Conservation (phyloP, 2,329 filamentous ascomycete species). For the Hypoxylon sp. region DNA sequence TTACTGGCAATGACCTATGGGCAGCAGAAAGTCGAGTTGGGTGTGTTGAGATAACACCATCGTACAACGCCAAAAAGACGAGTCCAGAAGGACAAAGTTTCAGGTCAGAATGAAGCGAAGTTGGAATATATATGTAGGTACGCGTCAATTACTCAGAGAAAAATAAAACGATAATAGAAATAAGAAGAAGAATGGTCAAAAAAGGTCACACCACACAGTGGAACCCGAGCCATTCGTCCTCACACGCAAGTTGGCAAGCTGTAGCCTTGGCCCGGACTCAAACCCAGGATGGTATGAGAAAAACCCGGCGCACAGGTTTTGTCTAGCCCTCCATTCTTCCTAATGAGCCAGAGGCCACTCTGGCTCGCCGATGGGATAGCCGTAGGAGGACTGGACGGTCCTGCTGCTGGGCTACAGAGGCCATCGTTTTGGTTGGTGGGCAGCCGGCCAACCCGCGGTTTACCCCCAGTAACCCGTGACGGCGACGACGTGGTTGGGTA, state of each 20-base stretch:
- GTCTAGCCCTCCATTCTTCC: background rate
- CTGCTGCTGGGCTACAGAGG: background rate
- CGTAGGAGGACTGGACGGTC: background rate
- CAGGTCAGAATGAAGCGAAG: too few species aligned
- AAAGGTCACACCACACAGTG: background rate
- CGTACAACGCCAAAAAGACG: background rate
- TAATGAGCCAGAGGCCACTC: background rate
- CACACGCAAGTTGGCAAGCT: background rate
- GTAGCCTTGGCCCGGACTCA: background rate
- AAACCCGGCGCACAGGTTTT: background rate
- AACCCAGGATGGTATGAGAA: background rate
- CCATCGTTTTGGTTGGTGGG: too few species aligned
- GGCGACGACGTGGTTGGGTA: background rate
- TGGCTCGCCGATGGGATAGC: background rate
- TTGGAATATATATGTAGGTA: too few species aligned
- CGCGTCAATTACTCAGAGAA: too few species aligned
- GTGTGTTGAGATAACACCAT: background rate
- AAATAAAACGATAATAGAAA: background rate
- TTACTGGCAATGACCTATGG: background rate
- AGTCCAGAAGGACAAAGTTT: background rate
- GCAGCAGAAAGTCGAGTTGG: background rate
- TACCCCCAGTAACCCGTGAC: background rate
- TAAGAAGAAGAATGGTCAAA: background rate
- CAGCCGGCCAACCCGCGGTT: too few species aligned
- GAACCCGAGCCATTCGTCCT: conserved; percentile 1